Evolutionary conservation across 2,329 filamentous ascomycete genomes (phyloP), one percentile per base, ranked within the genome.

Genomic region (Nigrospora sphaerica): DNA sequence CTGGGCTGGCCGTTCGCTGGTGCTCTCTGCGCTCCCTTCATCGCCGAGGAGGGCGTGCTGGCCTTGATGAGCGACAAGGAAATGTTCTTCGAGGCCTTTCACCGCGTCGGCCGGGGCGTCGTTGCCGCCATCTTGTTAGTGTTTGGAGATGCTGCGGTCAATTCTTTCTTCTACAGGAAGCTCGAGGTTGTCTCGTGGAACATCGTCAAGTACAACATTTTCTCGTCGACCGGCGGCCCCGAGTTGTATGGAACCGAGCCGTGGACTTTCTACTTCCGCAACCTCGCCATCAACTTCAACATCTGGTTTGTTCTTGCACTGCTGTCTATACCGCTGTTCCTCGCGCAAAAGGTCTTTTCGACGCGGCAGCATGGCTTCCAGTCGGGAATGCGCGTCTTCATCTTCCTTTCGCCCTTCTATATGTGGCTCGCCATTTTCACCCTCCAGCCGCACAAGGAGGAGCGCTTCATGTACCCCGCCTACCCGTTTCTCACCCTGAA

Each of bases 381-480:
- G 52, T 86, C 83, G 1, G 77, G 86, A 1, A 67, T 95, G 46
- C 83, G 90, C 33, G 88, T 85, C 11, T 58, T 95, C 41, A 79
- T 92, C 17, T 88, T 95, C 54, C 73, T 92, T 45, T 70, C 80
- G 1, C 93, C 93, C 0, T 95, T 97, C 66, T 98, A 97, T 63
- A 76, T 96, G 61, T 98, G 93, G 93, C 77, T 98, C 28, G 79
- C 69, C 4, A 93, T 97, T 51, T 97, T 98, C 69, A 92, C 88
- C 0, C 63, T 86, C 10, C 93, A 98, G 62, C 88, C 93, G 14
- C 93, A 98, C 69, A 98, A 98, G 61, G 93, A 98, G 64, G 93
- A 98, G 67, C 78, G 93, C 7, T 98, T 98, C 71, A 97, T 98
- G 91, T 98, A 95, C 59, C 93, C 93, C 0, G 87, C 82, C 2